Percentiles rank a stretch among this genome's conserved stretches.
Conservation (phyloP, 441 rosid species). For the Jatropha multifida region DNA sequence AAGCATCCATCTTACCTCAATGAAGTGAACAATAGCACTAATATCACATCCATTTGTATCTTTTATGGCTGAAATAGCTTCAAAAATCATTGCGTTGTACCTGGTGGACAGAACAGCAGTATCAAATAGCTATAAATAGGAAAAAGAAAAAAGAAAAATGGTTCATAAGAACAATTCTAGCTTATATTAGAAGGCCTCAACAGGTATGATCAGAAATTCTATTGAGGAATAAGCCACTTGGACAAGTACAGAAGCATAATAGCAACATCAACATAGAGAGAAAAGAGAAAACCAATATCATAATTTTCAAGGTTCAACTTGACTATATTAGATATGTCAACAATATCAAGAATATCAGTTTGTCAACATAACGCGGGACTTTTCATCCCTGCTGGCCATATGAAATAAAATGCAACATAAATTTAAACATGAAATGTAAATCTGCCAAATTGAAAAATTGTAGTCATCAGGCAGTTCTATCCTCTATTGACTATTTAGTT, state of each 20-base stretch:
- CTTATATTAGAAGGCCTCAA: not conserved
- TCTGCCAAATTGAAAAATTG: not conserved
- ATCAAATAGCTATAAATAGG: slow-evolving; percentile 9
- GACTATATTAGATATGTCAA: not conserved
- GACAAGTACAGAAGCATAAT: not conserved
- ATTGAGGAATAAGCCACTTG: not conserved
- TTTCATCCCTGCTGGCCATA: not conserved
- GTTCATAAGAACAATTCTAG: not conserved
- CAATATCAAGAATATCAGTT: not conserved
- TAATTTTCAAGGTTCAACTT: not conserved
- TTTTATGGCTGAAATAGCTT: slow-evolving; percentile 61
- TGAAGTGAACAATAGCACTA: slow-evolving; percentile 51
- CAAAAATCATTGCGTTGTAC: slow-evolving; percentile 69
- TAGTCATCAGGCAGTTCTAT: not conserved
- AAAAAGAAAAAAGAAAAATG: not conserved
- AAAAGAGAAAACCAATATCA: too few relatives aligned
- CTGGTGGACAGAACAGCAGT: slow-evolving; percentile 31
- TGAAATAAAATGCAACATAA: not conserved
- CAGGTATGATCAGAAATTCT: not conserved
- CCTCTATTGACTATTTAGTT: not conserved
- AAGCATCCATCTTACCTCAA: slow-evolving; percentile 55
- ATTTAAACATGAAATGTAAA: not conserved
- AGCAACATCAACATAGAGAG: not conserved
- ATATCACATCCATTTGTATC: slow-evolving; percentile 59
- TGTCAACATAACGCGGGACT: not conserved